Conservation (phyloP, 2,329 filamentous ascomycete genomes). For the Pseudopyricularia javanii region DNA sequence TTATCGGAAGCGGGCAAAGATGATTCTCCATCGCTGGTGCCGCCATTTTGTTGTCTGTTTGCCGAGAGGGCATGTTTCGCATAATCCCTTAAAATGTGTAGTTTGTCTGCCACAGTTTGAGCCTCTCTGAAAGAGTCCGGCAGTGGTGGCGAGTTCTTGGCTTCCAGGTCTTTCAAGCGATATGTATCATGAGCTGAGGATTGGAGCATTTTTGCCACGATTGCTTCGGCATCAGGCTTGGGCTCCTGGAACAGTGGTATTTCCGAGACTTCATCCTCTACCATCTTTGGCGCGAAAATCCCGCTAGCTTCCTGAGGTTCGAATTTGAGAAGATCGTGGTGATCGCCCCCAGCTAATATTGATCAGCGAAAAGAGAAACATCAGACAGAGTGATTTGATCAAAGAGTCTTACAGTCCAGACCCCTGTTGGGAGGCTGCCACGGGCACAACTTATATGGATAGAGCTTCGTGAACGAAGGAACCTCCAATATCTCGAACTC, state of each 20-base stretch:
- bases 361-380: not conserved
- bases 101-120: slow-evolving; percentile 32
- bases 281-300: slow-evolving; percentile 40
- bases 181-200: slow-evolving; percentile 18
- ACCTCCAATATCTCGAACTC: slow-evolving; percentile 50
- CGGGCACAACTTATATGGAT: slow-evolving; percentile 47
- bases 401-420: slow-evolving; percentile 29
- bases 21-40: not conserved
- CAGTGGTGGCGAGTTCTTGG: slow-evolving; percentile 16
- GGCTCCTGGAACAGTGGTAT: slow-evolving; percentile 44
- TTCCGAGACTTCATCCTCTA: slow-evolving; percentile 39
- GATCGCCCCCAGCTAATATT: not conserved
- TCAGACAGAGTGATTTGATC: not conserved
- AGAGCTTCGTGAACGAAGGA: slow-evolving; percentile 43
- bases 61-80: slow-evolving; percentile 10
- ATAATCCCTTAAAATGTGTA: slow-evolving; percentile 30
- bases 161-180: slow-evolving; percentile 22
- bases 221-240: slow-evolving; percentile 26
- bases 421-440: slow-evolving; percentile 49
- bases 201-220: slow-evolving; percentile 28
- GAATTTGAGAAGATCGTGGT: slow-evolving; percentile 36
- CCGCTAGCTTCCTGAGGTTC: slow-evolving; percentile 39
- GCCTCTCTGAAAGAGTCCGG: slow-evolving; percentile 28
- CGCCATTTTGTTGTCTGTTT: slow-evolving; percentile 2
- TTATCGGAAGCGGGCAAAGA: slow-evolving; percentile 1